Percentiles rank a stretch among this genome's conserved stretches.
phyloP scores from a whole-genome alignment of 2,329 filamentous ascomycete species.

The Aspergillus ochraceus region DNA sequence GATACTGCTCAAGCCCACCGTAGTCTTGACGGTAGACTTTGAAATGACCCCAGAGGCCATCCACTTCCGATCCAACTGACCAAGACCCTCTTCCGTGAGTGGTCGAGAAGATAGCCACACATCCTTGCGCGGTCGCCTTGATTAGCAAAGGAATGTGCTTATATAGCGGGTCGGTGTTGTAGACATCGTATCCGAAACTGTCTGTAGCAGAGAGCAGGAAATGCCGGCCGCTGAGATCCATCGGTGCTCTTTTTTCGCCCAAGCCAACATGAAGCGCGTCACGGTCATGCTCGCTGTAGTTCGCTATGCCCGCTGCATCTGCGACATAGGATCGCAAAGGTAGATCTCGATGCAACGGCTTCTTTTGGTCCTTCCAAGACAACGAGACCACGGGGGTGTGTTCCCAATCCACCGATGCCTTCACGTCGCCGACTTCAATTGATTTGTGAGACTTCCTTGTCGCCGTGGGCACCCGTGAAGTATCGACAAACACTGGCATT shows the following conservation, averaged over 20 bases:
- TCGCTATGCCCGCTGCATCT: conserved; percentile 62
- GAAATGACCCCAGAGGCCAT: conserved; percentile 73
- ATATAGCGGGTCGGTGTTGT: conserved; percentile 70
- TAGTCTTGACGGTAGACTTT: conserved; percentile 73
- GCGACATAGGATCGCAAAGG: conserved; percentile 65
- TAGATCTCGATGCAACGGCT: conserved; percentile 62
- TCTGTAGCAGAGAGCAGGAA: conserved; percentile 70
- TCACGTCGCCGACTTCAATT: conserved; percentile 51
- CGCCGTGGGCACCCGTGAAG: conserved; percentile 30
- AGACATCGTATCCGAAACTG: conserved; percentile 71
- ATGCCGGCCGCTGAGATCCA: conserved; percentile 67
- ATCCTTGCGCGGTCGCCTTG: conserved; percentile 64
- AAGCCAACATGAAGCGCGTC: conserved; percentile 67
- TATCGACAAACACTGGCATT: conserved; percentile 44
- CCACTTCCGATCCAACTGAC: conserved; percentile 69
- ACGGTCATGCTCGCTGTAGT: conserved; percentile 64
- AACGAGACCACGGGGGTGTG: conserved; percentile 60
- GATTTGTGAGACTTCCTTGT: conserved; percentile 37
- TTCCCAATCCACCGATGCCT: conserved; percentile 60
- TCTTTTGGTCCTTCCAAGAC: conserved; percentile 50
- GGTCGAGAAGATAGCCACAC: conserved; percentile 67
- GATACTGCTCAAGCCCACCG: conserved; percentile 70
- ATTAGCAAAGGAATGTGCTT: conserved; percentile 74
- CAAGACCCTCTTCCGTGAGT: conserved; percentile 65
- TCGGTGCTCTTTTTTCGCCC: conserved; percentile 71